Evolutionary conservation across 768 basidiomycete genomes (phyloP).

Genomic region (Hemileccinum rubropunctum): DNA sequence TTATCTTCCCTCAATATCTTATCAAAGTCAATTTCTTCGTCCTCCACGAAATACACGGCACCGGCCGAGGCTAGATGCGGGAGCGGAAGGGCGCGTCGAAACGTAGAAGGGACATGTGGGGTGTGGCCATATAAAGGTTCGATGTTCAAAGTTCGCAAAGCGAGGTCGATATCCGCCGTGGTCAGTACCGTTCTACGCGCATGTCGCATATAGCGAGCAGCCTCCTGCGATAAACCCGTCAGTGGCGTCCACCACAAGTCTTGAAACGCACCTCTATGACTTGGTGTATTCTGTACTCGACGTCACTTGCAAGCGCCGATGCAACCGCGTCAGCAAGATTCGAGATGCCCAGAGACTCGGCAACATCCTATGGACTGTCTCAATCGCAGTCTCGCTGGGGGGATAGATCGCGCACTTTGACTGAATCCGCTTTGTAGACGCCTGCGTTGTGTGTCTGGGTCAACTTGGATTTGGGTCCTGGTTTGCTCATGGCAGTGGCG

Average conservation of each 20-base stretch:
- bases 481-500: conserved; percentile 36
- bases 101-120: conserved; percentile 32
- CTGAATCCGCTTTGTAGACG: conserved; percentile 59
- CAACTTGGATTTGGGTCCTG: conserved; percentile 44
- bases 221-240: conserved; percentile 51
- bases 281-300: conserved; percentile 95
- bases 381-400: conserved; percentile 6
- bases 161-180: conserved; percentile 89
- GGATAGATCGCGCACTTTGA: conserved; percentile 46
- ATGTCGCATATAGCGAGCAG: conserved; percentile 95
- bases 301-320: conserved; percentile 87
- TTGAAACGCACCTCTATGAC: conserved; percentile 71
- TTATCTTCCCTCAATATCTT: conserved; percentile 85
- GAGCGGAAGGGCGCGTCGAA: conserved; percentile 47
- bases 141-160: conserved; percentile 90
- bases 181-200: conserved; percentile 87
- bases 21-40: conserved; percentile 97
- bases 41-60: conserved; percentile 89
- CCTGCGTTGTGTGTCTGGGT: conserved; percentile 52
- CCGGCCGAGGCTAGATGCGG: conserved; percentile 49
- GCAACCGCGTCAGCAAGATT: conserved; percentile 77
- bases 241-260: neutral
- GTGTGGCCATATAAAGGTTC: conserved; percentile 83
- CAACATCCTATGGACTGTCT: conserved; percentile 66
- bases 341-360: conserved; percentile 80